Base-by-base conservation (phyloP, 768 basidiomycete genomes). In the Termitomyces sp. region DNA sequence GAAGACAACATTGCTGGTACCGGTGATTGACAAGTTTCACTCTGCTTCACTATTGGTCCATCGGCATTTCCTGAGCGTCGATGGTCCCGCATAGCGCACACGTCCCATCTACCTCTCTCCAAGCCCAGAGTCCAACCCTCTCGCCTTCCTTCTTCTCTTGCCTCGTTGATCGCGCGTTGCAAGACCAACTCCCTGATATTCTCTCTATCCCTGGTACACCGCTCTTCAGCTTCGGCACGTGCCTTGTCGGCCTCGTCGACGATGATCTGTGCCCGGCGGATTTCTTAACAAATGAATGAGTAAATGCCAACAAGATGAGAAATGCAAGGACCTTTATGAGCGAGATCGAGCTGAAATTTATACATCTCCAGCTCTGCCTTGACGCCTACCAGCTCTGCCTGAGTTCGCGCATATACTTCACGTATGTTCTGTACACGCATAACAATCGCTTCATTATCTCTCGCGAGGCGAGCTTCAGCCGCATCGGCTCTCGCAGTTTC, bases 341-440 rank as follows among this genome's bases (percentile, higher is more conserved):
- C 85, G 34, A 77, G 71, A 18, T 82, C 79, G 28, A 85, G 69
- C 72, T 85, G 82, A 1, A 80, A 50, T 65, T 83, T 85, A 65
- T 85, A 87, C 54, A 84, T 54, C 49, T 72, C 70, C 47, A 86
- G 64, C 60, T 87, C 85, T 33, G 83, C 77, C 66, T 69, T 52
- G 62, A 74, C 61, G 5, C 64, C 67, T 3, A 65, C 53, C 9
- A 78, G 58, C 8, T 73, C 72, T 31, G 65, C 62, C 33, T 76
- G 70, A 7, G 73, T 47, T 41, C 60, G 57, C 3, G 62, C 49
- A 44, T 71, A 70, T 22, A 69, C 70, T 50, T 73, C 70, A 42
- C 68, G 69, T 3, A 70, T 66, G 15, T 61, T 66, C 47, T 65
- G 70, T 44, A 78, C 65, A 39, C 72, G 69, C 1, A 65, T 26